Percentiles rank a stretch among this genome's conserved stretches.
Evolutionary conservation across 176 grass and related monocot species (phyloP).

Genomic region (Poa annua): DNA sequence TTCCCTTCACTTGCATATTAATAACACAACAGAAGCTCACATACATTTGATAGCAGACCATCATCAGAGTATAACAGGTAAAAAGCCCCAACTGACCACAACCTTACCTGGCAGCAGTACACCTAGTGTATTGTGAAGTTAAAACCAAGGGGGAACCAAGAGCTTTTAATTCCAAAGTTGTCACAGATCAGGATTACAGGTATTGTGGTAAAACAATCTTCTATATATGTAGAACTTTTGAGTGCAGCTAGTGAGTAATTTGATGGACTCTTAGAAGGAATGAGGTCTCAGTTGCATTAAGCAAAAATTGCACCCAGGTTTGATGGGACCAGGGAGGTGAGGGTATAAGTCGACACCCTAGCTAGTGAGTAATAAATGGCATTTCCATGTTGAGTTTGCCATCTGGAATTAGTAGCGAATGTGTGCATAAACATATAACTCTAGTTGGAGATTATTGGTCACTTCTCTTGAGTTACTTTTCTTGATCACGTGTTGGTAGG

Average conservation of each 20-base stretch:
- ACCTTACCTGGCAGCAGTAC: neutral
- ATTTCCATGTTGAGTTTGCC: neutral
- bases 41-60: neutral
- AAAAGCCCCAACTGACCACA: neutral
- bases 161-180: constrained; percentile 4
- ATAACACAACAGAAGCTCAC: neutral
- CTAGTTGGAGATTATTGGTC: neutral
- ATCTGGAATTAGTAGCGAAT: neutral
- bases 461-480: neutral
- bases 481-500: neutral
- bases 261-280: neutral
- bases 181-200: neutral
- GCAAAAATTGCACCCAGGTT: neutral
- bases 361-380: neutral
- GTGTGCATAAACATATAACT: neutral
- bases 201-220: neutral
- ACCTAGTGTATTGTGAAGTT: neutral
- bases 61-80: neutral
- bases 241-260: neutral
- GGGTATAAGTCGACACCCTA: neutral
- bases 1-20: neutral
- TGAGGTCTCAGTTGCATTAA: neutral
- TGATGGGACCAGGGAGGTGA: neutral
- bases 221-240: neutral
- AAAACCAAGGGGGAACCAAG: neutral